These are phyloP conservation scores for Priceomyces medius DNA, from an alignment of 805 yeast genomes.

Conservation along the genomic window DNA sequence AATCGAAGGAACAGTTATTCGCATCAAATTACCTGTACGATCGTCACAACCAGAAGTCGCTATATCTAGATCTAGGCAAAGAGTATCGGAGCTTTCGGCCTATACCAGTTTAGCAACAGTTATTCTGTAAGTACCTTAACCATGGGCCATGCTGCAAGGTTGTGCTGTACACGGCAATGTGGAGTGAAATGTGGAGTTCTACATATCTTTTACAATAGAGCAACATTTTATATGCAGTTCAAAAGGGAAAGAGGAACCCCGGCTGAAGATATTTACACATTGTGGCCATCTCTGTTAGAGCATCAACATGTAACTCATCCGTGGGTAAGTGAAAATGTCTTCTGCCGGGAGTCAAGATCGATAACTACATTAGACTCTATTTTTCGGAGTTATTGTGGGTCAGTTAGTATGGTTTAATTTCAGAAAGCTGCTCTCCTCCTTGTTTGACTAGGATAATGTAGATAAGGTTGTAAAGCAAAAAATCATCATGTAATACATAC, in stretches of 20 bases:
- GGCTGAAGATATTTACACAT: neutral
- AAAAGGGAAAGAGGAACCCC: neutral
- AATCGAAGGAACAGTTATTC: no score
- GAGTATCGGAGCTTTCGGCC: no score
- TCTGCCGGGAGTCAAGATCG: neutral
- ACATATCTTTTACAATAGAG: neutral
- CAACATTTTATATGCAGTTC: neutral
- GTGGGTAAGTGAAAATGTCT: neutral
- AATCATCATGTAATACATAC: slow-evolving; percentile 15
- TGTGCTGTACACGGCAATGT: no score
- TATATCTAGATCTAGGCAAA: no score
- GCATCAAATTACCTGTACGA: no score
- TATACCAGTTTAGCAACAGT: no score
- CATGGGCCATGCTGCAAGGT: no score
- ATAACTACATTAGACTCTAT: no score
- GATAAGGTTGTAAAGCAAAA: slow-evolving; percentile 16
- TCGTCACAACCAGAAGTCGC: no score
- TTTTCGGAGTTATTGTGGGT: neutral
- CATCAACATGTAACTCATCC: neutral
- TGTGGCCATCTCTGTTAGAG: neutral
- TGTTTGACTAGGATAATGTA: slow-evolving; percentile 17
- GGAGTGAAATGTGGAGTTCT: neutral
- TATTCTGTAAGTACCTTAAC: no score
- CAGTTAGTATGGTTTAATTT: slow-evolving; percentile 1
- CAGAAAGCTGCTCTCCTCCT: slow-evolving; percentile 6